These are phyloP conservation scores for Aspergillus sp. DNA, from an alignment of 2,329 filamentous ascomycete species.

Conservation along the genomic window DNA sequence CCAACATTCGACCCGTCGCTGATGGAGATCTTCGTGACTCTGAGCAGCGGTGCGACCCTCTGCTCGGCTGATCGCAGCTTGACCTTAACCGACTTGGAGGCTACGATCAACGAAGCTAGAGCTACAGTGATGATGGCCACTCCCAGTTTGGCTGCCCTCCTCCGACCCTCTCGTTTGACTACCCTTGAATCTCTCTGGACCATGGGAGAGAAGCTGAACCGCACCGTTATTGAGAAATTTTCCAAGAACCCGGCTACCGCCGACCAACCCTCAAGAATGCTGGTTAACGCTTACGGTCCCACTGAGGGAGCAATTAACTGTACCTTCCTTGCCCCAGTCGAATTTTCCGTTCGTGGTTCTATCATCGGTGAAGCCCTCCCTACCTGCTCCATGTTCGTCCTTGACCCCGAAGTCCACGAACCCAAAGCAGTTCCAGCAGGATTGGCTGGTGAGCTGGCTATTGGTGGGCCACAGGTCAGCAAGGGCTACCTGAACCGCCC, in stretches of 20 bases:
- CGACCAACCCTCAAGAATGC: constrained; percentile 6
- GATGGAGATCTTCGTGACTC: constrained; percentile 27
- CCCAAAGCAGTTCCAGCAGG: constrained; percentile 36
- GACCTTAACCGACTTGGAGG: constrained; percentile 24
- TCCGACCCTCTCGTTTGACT: constrained; percentile 21
- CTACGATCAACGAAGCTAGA: constrained; percentile 19
- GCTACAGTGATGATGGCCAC: constrained; percentile 37
- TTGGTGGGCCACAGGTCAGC: constrained; percentile 32
- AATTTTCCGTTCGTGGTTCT: constrained; percentile 22
- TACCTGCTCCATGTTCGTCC: constrained; percentile 30
- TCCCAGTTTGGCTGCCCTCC: constrained; percentile 32
- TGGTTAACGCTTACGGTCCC: constrained; percentile 32
- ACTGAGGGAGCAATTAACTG: constrained; percentile 28
- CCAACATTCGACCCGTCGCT: constrained; percentile 30
- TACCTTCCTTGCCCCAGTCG: constrained; percentile 17
- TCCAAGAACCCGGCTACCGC: neutral
- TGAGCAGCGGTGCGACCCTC: constrained; percentile 28
- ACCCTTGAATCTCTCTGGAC: constrained; percentile 27
- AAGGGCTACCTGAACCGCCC: constrained; percentile 24
- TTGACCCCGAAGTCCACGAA: constrained; percentile 17
- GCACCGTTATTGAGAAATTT: constrained; percentile 29
- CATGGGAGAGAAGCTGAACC: constrained; percentile 30
- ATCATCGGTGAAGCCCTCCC: constrained; percentile 32
- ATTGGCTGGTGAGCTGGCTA: constrained; percentile 39
- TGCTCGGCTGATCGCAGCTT: constrained; percentile 27